Evolutionary conservation across 163 green algal species (phyloP), one percentile per base, ranked within the genome.

Genomic region (Coccomyxa subellipsoidea): DNA sequence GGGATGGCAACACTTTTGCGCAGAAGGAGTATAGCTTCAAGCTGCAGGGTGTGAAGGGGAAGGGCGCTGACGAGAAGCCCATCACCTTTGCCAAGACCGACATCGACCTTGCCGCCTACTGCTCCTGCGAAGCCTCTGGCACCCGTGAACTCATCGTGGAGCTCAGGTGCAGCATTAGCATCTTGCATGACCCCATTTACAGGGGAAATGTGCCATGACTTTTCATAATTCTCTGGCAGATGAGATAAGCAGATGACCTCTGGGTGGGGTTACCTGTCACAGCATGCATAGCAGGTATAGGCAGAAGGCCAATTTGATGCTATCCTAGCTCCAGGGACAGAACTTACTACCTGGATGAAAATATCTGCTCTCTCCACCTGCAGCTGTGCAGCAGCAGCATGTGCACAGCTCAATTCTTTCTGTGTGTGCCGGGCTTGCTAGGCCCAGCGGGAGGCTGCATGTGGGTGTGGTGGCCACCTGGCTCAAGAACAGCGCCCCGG

Each of bases 1-100:
- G 86, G 40, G 86, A 89, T 0, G 76, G 77, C 15, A 83, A 84
- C 35, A 81, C 82, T 29, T 82, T 94, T 10, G 47, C 87, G 70
- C 80, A 85, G 31, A 94, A 94, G 83, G 90, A 93, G 38, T 94
- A 87, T 54, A 70, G 82, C 2, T 89, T 94, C 81, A 94, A 94
- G 83, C 76, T 93, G 38, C 88, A 91, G 84, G 83, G 82, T 27
- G 36, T 80, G 6, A 72, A 69, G 7, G 79, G 76, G 5, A 82
- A 90, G 39, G 73, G 66, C 66, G 32, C 69, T 0, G 69, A 75
- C 0, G 87, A 89, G 29, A 81, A 89, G 77, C 86, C 86, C 39
- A 89, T 85, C 47, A 93, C 89, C n/a, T 76, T 93, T 77, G 91
- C 84, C 69, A 93, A 93, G 80, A 38, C 85, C 23, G 76, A 85